These are phyloP conservation scores for Cymbidium sinense DNA, from an alignment of 106 monocot species.

Conservation along the genomic window DNA sequence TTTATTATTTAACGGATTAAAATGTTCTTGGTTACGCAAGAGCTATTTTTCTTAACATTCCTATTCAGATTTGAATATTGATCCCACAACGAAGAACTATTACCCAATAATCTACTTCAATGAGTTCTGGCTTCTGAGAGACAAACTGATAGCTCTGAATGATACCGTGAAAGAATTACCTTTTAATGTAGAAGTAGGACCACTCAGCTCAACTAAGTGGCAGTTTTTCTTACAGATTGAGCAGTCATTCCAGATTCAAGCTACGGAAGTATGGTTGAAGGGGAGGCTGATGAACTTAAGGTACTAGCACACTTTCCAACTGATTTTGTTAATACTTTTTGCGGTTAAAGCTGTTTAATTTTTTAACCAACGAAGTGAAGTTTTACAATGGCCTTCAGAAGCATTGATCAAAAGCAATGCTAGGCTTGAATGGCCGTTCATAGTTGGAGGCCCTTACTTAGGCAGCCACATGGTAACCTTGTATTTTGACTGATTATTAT, in stretches of 20 bases:
- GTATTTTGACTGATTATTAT: background rate
- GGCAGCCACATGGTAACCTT: background rate
- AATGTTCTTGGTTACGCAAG: background rate
- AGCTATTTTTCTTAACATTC: slow-evolving; percentile 44
- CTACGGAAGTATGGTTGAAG: slow-evolving; percentile 97
- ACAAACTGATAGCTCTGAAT: slow-evolving; percentile 78
- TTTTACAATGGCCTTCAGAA: background rate
- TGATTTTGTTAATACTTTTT: background rate
- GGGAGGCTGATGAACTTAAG: slow-evolving; percentile 96
- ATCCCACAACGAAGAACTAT: slow-evolving; percentile 56
- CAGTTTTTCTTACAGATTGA: slow-evolving; percentile 90
- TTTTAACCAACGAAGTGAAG: background rate
- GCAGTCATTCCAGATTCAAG: slow-evolving; percentile 94
- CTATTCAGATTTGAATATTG: slow-evolving; percentile 66
- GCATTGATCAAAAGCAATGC: background rate
- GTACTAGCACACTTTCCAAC: slow-evolving; percentile 20
- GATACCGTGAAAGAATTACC: slow-evolving; percentile 63
- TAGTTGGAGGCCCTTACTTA: background rate
- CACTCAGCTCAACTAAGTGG: slow-evolving; percentile 93
- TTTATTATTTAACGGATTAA: background rate
- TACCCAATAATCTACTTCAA: slow-evolving; percentile 88
- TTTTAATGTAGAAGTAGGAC: slow-evolving; percentile 73
- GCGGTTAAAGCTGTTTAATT: background rate
- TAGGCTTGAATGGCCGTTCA: background rate
- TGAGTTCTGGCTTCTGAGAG: slow-evolving; percentile 94